A percentile compares a stretch with the other conserved stretches of the same genome.
Conservation (phyloP, 352 stramenopile genomes). For the Phytopythium cucurbitacearum region DNA sequence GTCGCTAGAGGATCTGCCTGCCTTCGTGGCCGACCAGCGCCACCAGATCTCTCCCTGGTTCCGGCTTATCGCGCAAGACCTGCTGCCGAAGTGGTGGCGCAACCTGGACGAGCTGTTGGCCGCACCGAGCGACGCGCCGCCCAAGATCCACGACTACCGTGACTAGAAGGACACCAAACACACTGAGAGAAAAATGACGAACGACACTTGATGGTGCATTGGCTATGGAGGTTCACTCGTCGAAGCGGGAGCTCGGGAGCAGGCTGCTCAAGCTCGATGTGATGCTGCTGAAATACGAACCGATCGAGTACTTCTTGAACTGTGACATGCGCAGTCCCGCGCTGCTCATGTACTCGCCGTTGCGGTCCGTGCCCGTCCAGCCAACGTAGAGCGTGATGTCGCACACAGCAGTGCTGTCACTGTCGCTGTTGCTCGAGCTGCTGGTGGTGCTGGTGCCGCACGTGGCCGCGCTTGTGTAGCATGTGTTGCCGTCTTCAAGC, state of each 20-base stretch:
- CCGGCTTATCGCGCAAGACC: conserved; percentile 58
- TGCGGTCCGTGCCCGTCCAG: conserved; percentile 76
- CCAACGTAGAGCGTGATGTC: conserved; percentile 76
- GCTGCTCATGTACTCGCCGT: conserved; percentile 77
- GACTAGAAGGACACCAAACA: conserved; percentile 5
- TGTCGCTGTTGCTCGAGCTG: conserved; percentile 15
- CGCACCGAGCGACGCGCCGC: conserved; percentile 29
- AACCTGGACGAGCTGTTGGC: conserved; percentile 57
- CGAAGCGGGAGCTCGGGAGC: conserved; percentile 40
- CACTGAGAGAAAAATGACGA: conserved; percentile 6
- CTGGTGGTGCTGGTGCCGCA: conserved; percentile 22
- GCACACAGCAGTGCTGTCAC: conserved; percentile 41
- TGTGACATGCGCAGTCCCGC: conserved; percentile 75
- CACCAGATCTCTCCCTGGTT: conserved; percentile 85
- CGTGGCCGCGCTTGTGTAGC: conserved; percentile 34
- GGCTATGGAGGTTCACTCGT: conserved; percentile 14
- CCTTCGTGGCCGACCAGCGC: conserved; percentile 47
- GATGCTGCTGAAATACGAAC: conserved; percentile 68
- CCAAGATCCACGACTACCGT: conserved; percentile 62
- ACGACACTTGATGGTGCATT: conserved; percentile 5
- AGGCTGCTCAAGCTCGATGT: conserved; percentile 45
- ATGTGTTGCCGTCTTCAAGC: conserved; percentile 61
- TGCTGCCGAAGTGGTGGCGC: conserved; percentile 73
- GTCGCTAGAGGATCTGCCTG: conserved; percentile 43
- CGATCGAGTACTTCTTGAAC: conserved; percentile 83